phyloP scores from a whole-genome alignment of 2,329 filamentous ascomycete genomes.

The Scleromitrula shiraiana region DNA sequence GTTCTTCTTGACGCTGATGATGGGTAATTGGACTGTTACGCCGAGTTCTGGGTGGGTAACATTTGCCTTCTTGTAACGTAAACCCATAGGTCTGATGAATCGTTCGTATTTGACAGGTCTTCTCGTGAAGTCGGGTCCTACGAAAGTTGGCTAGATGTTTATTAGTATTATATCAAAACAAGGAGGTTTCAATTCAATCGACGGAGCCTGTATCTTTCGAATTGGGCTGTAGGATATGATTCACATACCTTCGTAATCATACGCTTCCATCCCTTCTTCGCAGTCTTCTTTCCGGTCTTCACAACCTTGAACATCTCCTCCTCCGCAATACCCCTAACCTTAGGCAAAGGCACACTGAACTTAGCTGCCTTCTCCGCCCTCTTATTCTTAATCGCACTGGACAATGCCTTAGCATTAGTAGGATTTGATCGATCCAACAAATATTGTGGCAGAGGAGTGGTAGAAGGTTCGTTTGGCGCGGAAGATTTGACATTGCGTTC shows the following conservation, averaged over 20 bases:
- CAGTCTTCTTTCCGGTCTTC: slow-evolving; percentile 89
- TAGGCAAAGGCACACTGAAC: slow-evolving; percentile 86
- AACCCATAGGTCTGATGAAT: slow-evolving; percentile 69
- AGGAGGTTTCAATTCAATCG: no score
- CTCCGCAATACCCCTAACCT: slow-evolving; percentile 87
- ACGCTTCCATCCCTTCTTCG: slow-evolving; percentile 62
- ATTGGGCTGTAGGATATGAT: no score
- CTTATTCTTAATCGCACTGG: slow-evolving; percentile 91
- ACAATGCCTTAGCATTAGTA: slow-evolving; percentile 59
- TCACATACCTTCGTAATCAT: slow-evolving; percentile 50
- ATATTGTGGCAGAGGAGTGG: slow-evolving; percentile 82
- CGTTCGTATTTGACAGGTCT: slow-evolving; percentile 67
- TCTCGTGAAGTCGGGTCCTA: slow-evolving; percentile 74
- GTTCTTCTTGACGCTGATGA: slow-evolving; percentile 70
- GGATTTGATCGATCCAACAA: slow-evolving; percentile 71
- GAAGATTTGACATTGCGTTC: slow-evolving; percentile 89
- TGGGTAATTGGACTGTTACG: slow-evolving; percentile 81
- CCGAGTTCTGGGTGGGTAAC: slow-evolving; percentile 68
- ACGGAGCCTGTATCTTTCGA: no score
- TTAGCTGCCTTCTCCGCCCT: slow-evolving; percentile 87
- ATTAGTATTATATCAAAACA: neutral
- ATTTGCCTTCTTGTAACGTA: slow-evolving; percentile 70
- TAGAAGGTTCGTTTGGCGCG: slow-evolving; percentile 68
- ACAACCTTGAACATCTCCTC: slow-evolving; percentile 98
- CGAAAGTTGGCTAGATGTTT: slow-evolving; percentile 59